Evolutionary conservation across 306 rosid species (phyloP).

Genomic region (Dalbergia oliveri): DNA sequence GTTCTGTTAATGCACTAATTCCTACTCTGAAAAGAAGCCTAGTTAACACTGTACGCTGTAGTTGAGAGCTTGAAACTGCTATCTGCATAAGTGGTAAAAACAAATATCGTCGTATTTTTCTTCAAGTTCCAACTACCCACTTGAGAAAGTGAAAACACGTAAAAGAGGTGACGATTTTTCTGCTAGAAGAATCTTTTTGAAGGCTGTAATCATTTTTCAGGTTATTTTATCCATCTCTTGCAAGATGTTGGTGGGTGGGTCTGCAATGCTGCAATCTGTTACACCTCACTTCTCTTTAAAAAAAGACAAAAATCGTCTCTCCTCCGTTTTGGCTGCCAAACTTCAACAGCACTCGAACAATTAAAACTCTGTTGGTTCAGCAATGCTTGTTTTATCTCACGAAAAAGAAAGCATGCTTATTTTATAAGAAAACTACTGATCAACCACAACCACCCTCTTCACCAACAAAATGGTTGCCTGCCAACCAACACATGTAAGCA

Average conservation of each 20-base stretch:
- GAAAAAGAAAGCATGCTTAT: background rate
- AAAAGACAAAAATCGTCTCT: background rate
- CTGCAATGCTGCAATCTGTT: background rate
- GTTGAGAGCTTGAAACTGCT: background rate
- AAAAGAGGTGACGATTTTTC: background rate
- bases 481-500: conserved; percentile 8
- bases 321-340: conserved; percentile 55
- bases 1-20: background rate
- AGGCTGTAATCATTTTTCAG: too few relatives aligned
- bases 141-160: background rate
- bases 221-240: too few relatives aligned
- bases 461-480: conserved; percentile 44
- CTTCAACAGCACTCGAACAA: conserved; percentile 53
- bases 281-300: background rate
- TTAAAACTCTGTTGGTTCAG: conserved; percentile 39
- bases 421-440: conserved; percentile 43
- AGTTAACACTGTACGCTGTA: background rate
- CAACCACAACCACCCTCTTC: conserved; percentile 43
- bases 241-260: too few relatives aligned
- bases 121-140: background rate
- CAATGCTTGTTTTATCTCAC: background rate
- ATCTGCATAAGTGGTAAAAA: background rate
- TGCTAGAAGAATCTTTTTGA: too few relatives aligned
- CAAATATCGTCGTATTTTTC: background rate
- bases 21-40: background rate